phyloP scores from a whole-genome alignment of 257 asterid species.

The Thymus quinquecostatus region DNA sequence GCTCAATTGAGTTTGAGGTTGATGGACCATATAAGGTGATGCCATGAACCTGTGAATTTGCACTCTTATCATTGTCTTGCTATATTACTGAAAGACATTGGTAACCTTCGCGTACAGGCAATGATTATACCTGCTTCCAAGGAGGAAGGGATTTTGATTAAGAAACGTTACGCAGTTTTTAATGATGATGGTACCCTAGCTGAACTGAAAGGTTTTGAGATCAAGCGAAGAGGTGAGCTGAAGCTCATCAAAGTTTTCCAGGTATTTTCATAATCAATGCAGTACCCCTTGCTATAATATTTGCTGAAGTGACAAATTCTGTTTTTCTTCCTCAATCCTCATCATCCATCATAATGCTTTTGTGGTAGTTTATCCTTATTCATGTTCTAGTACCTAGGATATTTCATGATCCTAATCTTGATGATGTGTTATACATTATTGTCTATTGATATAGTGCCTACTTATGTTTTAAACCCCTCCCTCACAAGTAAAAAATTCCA shows the following conservation, averaged over 20 bases:
- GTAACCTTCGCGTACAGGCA: constrained; percentile 55
- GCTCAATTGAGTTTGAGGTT: constrained; percentile 98
- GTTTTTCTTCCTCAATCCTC: constrained; percentile 18
- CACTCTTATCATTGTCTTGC: constrained; percentile 28
- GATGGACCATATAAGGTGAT: constrained; percentile 99
- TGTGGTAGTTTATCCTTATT: constrained; percentile 10
- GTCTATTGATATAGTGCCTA: constrained; percentile 24
- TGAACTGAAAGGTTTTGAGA: constrained; percentile 98
- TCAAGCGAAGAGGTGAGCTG: constrained; percentile 99
- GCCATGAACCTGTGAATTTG: constrained; percentile 30
- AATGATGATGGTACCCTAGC: constrained; percentile 98
- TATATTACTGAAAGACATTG: constrained; percentile 29
- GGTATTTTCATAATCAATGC: constrained; percentile 48
- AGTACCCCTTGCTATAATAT: constrained; percentile 14
- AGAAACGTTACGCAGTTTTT: constrained; percentile 98
- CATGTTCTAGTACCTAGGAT: constrained; percentile 24
- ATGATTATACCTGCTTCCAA: constrained; percentile 98
- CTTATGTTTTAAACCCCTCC: constrained; percentile 10
- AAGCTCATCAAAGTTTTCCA: constrained; percentile 99
- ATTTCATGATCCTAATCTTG: constrained; percentile 8
- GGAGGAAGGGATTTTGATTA: constrained; percentile 98
- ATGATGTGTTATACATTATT: constrained; percentile 17
- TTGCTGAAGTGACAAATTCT: constrained; percentile 16
- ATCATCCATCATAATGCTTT: constrained; percentile 16
- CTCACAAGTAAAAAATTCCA: not conserved